phyloP scores from a whole-genome alignment of 2,329 filamentous ascomycete species.

The Lachnellula subtilissima region DNA sequence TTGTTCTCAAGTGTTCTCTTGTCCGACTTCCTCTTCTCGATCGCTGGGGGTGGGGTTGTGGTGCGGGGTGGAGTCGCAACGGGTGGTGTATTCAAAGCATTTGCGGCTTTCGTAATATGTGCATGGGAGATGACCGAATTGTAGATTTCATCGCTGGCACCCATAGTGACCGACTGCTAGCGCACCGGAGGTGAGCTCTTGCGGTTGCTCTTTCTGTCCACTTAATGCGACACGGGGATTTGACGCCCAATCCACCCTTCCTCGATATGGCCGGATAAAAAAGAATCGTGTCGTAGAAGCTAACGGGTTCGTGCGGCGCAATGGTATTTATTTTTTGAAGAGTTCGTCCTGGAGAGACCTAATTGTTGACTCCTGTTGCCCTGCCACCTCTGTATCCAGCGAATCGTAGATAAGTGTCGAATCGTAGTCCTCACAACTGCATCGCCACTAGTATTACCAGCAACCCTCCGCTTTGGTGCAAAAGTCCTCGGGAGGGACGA shows the following conservation, averaged over 20 bases:
- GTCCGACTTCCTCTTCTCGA: constrained; percentile 28
- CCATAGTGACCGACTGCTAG: constrained; percentile 22
- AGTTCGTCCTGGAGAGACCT: neutral
- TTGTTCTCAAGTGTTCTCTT: constrained; percentile 24
- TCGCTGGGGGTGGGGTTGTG: constrained; percentile 27
- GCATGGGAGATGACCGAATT: constrained; percentile 21
- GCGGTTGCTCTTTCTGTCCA: neutral
- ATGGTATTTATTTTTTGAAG: neutral
- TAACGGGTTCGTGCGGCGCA: neutral
- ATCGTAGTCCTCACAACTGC: constrained; percentile 12
- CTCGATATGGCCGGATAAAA: neutral
- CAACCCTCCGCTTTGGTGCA: constrained; percentile 11
- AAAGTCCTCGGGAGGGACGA: neutral
- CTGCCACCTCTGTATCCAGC: constrained; percentile 21
- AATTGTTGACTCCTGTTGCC: constrained; percentile 14
- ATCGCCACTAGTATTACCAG: constrained; percentile 9
- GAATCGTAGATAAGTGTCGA: constrained; percentile 2
- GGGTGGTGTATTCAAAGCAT: constrained; percentile 26
- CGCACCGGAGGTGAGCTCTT: constrained; percentile 1
- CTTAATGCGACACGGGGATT: neutral
- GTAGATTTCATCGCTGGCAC: constrained; percentile 23
- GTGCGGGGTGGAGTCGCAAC: constrained; percentile 29
- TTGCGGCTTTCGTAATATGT: constrained; percentile 21
- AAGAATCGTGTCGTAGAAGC: neutral
- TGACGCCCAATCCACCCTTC: neutral